These are phyloP conservation scores for Centella asiatica DNA, from an alignment of 129 eudicot genomes.

Conservation along the genomic window DNA sequence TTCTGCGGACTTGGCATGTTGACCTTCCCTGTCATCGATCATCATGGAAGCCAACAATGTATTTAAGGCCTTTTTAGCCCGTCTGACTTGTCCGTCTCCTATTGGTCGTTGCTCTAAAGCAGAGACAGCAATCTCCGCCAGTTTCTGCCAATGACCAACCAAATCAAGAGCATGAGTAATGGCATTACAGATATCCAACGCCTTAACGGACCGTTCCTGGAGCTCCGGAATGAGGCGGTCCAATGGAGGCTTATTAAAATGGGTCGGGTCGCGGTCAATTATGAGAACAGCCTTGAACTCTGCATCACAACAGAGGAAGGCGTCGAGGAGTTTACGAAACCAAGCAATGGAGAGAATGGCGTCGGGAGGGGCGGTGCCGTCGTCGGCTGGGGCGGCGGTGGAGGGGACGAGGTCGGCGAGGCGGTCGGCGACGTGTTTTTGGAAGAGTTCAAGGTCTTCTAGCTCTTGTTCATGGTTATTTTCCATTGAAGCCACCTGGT, in stretches of 20 bases:
- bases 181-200: slow-evolving; percentile 81
- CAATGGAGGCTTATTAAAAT: slow-evolving; percentile 59
- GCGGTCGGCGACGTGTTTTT: slow-evolving; percentile 58
- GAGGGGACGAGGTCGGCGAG: slow-evolving; percentile 48
- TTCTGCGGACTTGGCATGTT: slow-evolving; percentile 36
- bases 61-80: slow-evolving; percentile 53
- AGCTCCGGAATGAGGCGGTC: slow-evolving; percentile 73
- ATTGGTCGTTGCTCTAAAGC: slow-evolving; percentile 53
- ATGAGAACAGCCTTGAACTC: slow-evolving; percentile 69
- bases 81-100: slow-evolving; percentile 59
- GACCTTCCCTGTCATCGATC: slow-evolving; percentile 49
- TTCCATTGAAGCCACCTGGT: slow-evolving; percentile 54
- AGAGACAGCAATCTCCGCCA: slow-evolving; percentile 48
- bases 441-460: slow-evolving; percentile 77
- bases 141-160: slow-evolving; percentile 51
- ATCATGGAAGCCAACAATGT: slow-evolving; percentile 46
- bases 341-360: slow-evolving; percentile 56
- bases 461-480: slow-evolving; percentile 45
- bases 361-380: slow-evolving; percentile 15
- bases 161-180: slow-evolving; percentile 57
- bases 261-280: slow-evolving; percentile 61
- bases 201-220: slow-evolving; percentile 58
- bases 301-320: slow-evolving; percentile 66
- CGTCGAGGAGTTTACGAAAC: slow-evolving; percentile 63
- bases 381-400: slow-evolving; percentile 18